phyloP scores from a whole-genome alignment of 768 basidiomycete genomes.

The Mycena vitilis region DNA sequence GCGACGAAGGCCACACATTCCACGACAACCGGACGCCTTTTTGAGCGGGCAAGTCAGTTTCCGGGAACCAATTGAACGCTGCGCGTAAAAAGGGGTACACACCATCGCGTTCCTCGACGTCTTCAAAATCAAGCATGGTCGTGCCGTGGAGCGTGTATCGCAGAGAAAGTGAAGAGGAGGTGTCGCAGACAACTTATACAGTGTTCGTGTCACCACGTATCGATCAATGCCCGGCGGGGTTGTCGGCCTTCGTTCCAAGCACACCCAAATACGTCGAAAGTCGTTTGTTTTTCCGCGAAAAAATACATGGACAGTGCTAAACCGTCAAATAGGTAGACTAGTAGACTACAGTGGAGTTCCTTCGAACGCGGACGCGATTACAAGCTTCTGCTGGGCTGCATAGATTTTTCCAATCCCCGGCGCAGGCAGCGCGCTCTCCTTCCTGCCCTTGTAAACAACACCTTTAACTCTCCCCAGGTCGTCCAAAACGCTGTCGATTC shows the following conservation, averaged over 20 bases:
- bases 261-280: background rate
- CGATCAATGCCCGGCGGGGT: background rate
- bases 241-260: background rate
- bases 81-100: conserved; percentile 40
- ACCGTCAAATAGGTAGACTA: no score
- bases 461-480: conserved; percentile 40
- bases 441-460: conserved; percentile 73
- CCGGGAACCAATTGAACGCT: background rate
- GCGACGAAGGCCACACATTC: conserved; percentile 99
- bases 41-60: conserved; percentile 7
- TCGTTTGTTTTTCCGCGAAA: background rate
- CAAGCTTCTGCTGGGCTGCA: conserved; percentile 68
- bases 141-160: conserved; percentile 39
- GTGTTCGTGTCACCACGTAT: conserved; percentile 33
- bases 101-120: conserved; percentile 98
- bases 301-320: no score
- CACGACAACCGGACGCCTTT: conserved; percentile 94
- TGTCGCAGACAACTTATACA: conserved; percentile 52
- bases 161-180: conserved; percentile 44
- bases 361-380: conserved; percentile 71
- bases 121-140: conserved; percentile 88
- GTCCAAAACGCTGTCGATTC: conserved; percentile 66
- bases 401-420: conserved; percentile 82
- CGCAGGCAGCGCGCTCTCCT: conserved; percentile 79
- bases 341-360: conserved; percentile 41